Evolutionary conservation across 2,329 filamentous ascomycete genomes (phyloP), one percentile per base, ranked within the genome.

Genomic region (Fusarium sp.): DNA sequence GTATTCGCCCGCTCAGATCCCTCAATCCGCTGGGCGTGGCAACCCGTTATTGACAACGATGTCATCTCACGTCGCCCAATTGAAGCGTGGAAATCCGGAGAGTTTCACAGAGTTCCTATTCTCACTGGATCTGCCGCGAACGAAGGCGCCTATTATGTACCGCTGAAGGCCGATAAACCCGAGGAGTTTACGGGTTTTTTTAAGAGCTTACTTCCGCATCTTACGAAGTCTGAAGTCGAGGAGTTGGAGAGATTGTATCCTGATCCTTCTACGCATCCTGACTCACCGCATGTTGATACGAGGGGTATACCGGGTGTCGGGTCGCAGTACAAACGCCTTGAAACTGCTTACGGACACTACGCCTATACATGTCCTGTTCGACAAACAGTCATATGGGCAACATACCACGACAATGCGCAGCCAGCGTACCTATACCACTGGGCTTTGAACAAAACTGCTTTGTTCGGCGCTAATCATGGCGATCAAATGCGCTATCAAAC

Each of bases 401-500:
- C 72, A 8, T 66, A 63, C 5, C 62, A 71, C 20, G 57, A 75
- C 25, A 51, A 61, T 8, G 63, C 72, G 0, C 69, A 72, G 1
- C 75, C 76, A 0, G 76, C 73, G 0, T 79, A 73, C 18, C 48
- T 78, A 1, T 78, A 78, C 30, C 74, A 77, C 64, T 78, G 76
- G 75, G 76, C 72, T 2, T 43, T 78, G 4, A 76, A 76, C 66
- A 76, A 76, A 13, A 72, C 69, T 0, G 63, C 50, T 7, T 59
- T 74, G 2, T 64, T 68, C 11, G 72, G 72, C 3, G 72, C 72
- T 5, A 73, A 74, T 13, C 72, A 74, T 30, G 72, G 72, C 12
- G 72, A 74, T 27, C 69, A 74, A 34, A 74, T 74, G 59, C 55
- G 70, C 1, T 74, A 74, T 30, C 68, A 85, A 59, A 83, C 82